Evolutionary conservation across 805 yeast genomes (phyloP).

Genomic region (Barnettozyma wickerhamii): DNA sequence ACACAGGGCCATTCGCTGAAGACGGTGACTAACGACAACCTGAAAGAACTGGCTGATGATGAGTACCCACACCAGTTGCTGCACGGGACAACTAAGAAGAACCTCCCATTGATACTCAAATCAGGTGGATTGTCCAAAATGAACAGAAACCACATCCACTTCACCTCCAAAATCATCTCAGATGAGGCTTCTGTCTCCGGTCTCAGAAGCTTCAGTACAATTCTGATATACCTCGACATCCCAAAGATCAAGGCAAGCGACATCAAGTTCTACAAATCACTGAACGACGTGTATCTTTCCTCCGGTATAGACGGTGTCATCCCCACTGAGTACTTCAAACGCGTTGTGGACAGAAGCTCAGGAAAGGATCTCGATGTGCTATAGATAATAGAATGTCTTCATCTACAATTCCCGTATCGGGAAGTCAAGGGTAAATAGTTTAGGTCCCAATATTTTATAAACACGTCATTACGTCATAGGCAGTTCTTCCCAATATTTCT

Average conservation of each 20-base stretch:
- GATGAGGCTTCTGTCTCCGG: slow-evolving; percentile 60
- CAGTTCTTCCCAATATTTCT: too few relatives aligned
- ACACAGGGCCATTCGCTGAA: slow-evolving; percentile 86
- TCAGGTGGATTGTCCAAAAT: slow-evolving; percentile 59
- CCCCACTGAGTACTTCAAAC: slow-evolving; percentile 37
- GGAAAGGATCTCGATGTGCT: slow-evolving; percentile 8
- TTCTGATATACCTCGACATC: slow-evolving; percentile 61
- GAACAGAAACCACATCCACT: slow-evolving; percentile 83
- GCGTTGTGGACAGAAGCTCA: slow-evolving; percentile 30
- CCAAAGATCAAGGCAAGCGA: slow-evolving; percentile 37
- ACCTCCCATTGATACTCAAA: slow-evolving; percentile 43
- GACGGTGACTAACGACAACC: slow-evolving; percentile 36
- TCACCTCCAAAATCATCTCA: slow-evolving; percentile 58
- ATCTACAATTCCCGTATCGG: not conserved
- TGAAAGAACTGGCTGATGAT: slow-evolving; percentile 33
- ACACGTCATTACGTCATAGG: not conserved
- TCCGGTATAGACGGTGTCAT: slow-evolving; percentile 59
- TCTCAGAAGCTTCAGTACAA: slow-evolving; percentile 50
- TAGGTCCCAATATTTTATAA: not conserved
- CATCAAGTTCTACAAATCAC: slow-evolving; percentile 53
- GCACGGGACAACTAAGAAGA: slow-evolving; percentile 71
- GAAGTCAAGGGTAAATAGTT: not conserved
- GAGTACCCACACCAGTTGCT: slow-evolving; percentile 53
- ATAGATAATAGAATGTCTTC: not conserved
- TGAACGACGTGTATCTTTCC: slow-evolving; percentile 71